These are phyloP conservation scores for Penicillium corylophilum DNA, from an alignment of 2,329 filamentous ascomycete species.

Conservation along the genomic window DNA sequence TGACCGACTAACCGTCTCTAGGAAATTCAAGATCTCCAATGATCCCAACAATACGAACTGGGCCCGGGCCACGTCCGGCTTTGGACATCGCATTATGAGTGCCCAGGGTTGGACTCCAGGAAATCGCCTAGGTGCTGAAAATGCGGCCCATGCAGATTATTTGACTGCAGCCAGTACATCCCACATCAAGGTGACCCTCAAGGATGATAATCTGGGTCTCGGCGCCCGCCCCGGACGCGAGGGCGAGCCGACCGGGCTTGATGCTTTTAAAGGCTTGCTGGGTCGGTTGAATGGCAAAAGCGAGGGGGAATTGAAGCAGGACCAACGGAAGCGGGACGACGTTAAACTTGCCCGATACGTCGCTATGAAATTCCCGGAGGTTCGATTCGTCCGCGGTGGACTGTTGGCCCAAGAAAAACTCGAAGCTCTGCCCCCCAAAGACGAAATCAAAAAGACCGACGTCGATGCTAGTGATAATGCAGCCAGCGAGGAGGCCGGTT, in stretches of 20 bases:
- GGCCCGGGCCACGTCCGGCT: constrained; percentile 76
- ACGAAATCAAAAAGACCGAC: constrained; percentile 54
- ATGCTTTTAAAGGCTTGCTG: constrained; percentile 80
- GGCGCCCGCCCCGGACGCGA: constrained; percentile 76
- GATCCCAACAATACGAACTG: constrained; percentile 97
- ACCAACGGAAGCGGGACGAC: constrained; percentile 67
- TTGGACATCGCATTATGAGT: constrained; percentile 85
- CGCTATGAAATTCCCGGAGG: constrained; percentile 71
- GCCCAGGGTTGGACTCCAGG: constrained; percentile 90
- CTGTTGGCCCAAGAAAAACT: constrained; percentile 62
- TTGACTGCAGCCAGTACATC: constrained; percentile 79
- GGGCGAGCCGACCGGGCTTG: constrained; percentile 76
- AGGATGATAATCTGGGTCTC: constrained; percentile 87
- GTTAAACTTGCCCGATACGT: constrained; percentile 72
- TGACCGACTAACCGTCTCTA: constrained; percentile 29
- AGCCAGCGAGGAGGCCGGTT: constrained; percentile 3
- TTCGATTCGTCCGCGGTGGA: constrained; percentile 87
- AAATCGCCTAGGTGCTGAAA: constrained; percentile 72
- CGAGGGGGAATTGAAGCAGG: constrained; percentile 68
- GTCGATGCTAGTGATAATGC: constrained; percentile 13
- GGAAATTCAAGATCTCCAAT: constrained; percentile 71
- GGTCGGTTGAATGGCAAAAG: constrained; percentile 87
- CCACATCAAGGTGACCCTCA: constrained; percentile 79
- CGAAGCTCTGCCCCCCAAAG: constrained; percentile 43
- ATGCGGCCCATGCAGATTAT: constrained; percentile 71